A percentile compares a stretch with the other conserved stretches of the same genome.
Evolutionary conservation across 345 rosid species (phyloP).

Genomic region (Garcia nutans): DNA sequence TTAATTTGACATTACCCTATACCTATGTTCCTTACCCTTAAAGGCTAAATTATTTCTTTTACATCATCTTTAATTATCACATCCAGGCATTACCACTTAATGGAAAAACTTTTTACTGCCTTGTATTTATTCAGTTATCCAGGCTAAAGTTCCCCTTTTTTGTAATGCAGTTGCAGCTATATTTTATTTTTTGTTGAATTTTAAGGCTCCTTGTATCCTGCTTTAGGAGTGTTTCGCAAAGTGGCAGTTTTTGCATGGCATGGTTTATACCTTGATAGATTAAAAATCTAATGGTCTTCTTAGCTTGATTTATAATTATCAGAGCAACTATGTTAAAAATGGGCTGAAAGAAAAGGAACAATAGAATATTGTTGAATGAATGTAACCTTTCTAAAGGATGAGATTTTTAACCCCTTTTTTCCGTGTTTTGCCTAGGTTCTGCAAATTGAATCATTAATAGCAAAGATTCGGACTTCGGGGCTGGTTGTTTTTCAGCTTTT

Average conservation of each 20-base stretch:
- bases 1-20: background rate
- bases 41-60: background rate
- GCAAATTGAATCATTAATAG: slow-evolving; percentile 67
- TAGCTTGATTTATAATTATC: background rate
- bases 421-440: slow-evolving; percentile 49
- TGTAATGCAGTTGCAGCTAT: background rate
- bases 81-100: background rate
- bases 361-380: background rate
- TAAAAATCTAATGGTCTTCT: background rate
- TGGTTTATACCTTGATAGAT: background rate
- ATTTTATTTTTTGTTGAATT: background rate
- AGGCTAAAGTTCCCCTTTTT: background rate
- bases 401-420: background rate
- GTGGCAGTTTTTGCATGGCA: background rate
- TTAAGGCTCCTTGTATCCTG: background rate
- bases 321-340: background rate
- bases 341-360: background rate
- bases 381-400: background rate
- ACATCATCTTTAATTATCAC: background rate
- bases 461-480: slow-evolving; percentile 57
- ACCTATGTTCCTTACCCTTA: background rate
- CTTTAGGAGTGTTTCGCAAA: background rate
- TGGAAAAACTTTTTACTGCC: background rate
- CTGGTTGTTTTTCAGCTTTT: slow-evolving; percentile 59
- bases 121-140: background rate